phyloP scores from a whole-genome alignment of 1,139 yeast species.

The Lodderomyces oxycetoniae region DNA sequence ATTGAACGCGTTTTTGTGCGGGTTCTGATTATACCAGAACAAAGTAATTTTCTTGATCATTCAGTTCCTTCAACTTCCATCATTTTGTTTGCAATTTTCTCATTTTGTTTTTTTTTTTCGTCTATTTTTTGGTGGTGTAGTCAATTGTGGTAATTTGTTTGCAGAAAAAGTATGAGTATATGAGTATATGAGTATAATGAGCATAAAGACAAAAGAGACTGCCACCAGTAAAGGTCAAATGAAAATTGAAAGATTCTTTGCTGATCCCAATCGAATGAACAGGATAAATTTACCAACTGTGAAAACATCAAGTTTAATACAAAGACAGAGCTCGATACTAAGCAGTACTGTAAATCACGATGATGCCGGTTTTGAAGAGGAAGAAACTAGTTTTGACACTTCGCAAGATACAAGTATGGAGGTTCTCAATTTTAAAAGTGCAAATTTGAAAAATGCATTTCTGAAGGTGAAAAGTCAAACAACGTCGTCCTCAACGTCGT shows the following conservation, averaged over 20 bases:
- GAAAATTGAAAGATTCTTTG: not conserved
- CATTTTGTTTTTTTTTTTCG: not conserved
- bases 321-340: conserved; percentile 20
- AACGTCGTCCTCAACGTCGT: not conserved
- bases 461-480: not conserved
- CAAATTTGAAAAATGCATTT: conserved; percentile 12
- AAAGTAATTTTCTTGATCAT: too few relatives aligned
- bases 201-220: too few relatives aligned
- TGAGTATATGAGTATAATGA: too few relatives aligned
- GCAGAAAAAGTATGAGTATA: too few relatives aligned
- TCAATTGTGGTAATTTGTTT: not conserved
- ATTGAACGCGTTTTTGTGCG: too few relatives aligned
- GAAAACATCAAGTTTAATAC: conserved; percentile 7
- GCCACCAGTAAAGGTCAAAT: not conserved
- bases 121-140: too few relatives aligned
- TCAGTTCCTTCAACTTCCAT: too few relatives aligned
- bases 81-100: not conserved
- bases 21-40: too few relatives aligned
- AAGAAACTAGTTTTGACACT: conserved; percentile 24
- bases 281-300: too few relatives aligned
- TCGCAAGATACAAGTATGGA: conserved; percentile 29
- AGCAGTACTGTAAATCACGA: conserved; percentile 7
- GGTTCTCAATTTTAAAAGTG: conserved; percentile 24
- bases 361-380: conserved; percentile 23
- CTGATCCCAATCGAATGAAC: not conserved